Evolutionary conservation across 2,329 filamentous ascomycete genomes (phyloP).

Genomic region (Mycosphaerella arachidis): DNA sequence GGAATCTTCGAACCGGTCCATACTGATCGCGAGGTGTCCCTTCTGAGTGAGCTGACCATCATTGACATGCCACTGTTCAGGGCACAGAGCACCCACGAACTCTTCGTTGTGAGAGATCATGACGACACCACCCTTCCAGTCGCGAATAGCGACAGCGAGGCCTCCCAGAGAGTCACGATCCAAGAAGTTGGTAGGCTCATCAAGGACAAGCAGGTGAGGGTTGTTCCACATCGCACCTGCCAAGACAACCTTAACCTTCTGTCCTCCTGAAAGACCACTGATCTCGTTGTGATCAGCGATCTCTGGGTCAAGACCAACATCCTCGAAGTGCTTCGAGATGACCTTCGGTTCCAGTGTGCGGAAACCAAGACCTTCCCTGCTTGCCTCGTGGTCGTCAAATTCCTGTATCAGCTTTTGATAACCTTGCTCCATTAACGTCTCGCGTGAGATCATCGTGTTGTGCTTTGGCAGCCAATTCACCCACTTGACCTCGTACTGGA

Average conservation of each 20-base stretch:
- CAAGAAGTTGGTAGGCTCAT: constrained; percentile 99
- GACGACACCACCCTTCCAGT: constrained; percentile 96
- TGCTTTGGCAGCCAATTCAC: constrained; percentile 78
- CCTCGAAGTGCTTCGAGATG: constrained; percentile 97
- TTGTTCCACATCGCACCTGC: constrained; percentile 76
- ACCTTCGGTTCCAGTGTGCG: constrained; percentile 86
- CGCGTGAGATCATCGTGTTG: constrained; percentile 88
- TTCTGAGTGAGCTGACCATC: constrained; percentile 84
- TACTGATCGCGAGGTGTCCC: constrained; percentile 66
- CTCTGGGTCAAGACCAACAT: constrained; percentile 90
- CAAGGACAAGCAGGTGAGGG: constrained; percentile 91
- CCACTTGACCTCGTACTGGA: constrained; percentile 99
- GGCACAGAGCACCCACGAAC: constrained; percentile 91
- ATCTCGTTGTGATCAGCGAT: constrained; percentile 99
- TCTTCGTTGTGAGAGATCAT: constrained; percentile 99
- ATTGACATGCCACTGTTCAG: constrained; percentile 92
- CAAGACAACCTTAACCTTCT: constrained; percentile 98
- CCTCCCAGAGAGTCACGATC: constrained; percentile 96
- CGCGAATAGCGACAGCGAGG: constrained; percentile 93
- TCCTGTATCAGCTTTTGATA: constrained; percentile 95
- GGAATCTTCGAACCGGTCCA: constrained; percentile 84
- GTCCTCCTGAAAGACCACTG: constrained; percentile 87
- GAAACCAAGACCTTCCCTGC: constrained; percentile 96
- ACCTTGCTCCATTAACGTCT: constrained; percentile 79
- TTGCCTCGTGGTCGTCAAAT: constrained; percentile 97